A percentile compares a stretch with the other conserved stretches of the same genome.
phyloP scores from a whole-genome alignment of 1,284 basidiomycete species.

The Vanrija pseudolonga region DNA sequence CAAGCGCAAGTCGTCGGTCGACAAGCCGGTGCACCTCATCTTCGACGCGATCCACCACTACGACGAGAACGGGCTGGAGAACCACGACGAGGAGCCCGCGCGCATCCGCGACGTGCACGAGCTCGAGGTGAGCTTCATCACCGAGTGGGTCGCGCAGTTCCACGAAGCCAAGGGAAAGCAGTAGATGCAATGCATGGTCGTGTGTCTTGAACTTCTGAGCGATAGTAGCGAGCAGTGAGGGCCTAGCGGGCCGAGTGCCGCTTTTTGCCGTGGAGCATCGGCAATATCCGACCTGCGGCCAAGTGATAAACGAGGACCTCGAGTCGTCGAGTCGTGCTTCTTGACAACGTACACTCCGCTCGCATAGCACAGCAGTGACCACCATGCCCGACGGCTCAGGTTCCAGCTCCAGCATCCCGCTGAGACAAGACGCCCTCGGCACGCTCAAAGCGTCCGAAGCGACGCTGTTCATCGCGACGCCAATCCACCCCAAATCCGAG shows the following conservation, averaged over 20 bases:
- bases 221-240: no score
- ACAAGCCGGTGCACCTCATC: slow-evolving; percentile 82
- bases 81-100: slow-evolving; percentile 65
- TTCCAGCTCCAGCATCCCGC: neutral
- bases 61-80: slow-evolving; percentile 72
- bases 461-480: slow-evolving; percentile 35
- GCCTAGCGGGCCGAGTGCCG: no score
- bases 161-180: slow-evolving; percentile 24
- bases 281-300: neutral
- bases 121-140: slow-evolving; percentile 76
- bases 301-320: neutral
- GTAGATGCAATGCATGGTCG: neutral
- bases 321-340: no score
- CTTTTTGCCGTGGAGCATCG: neutral
- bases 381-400: neutral
- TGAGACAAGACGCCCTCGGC: no score
- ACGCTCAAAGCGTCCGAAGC: slow-evolving; percentile 20
- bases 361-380: neutral
- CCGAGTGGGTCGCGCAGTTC: slow-evolving; percentile 72
- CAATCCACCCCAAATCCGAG: slow-evolving; percentile 34
- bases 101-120: slow-evolving; percentile 76
- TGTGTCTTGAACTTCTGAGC: no score
- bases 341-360: no score
- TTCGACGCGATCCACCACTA: slow-evolving; percentile 86
- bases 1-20: slow-evolving; percentile 64